Evolutionary conservation across 371 early-diverging fungal genomes (phyloP).

Genomic region (Circinella minor): DNA sequence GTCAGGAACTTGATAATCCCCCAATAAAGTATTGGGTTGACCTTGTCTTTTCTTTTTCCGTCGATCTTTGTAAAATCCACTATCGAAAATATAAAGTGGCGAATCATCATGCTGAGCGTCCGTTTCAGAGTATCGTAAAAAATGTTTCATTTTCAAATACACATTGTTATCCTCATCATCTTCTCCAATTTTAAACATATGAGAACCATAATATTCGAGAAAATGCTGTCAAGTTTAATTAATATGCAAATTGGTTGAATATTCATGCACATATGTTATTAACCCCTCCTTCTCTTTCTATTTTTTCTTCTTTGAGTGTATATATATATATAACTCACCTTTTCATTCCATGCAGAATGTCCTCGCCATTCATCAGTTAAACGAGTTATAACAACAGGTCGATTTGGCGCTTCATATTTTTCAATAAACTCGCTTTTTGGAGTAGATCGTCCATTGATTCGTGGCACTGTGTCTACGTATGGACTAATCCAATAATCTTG

Average conservation of each 20-base stretch:
- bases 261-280: neutral
- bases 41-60: constrained; percentile 20
- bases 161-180: constrained; percentile 80
- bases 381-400: constrained; percentile 71
- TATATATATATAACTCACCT: constrained; percentile 38
- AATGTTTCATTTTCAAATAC: constrained; percentile 76
- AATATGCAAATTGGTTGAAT: neutral
- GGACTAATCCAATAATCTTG: constrained; percentile 58
- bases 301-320: neutral
- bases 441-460: constrained; percentile 54
- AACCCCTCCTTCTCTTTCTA: neutral
- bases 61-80: constrained; percentile 56
- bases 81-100: constrained; percentile 86
- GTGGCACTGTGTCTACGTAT: constrained; percentile 44
- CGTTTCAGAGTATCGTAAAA: constrained; percentile 58
- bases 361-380: constrained; percentile 69
- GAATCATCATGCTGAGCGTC: constrained; percentile 74
- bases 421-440: constrained; percentile 65
- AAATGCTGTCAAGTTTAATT: constrained; percentile 41
- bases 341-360: constrained; percentile 60
- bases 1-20: constrained; percentile 73
- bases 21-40: constrained; percentile 45
- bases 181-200: constrained; percentile 82
- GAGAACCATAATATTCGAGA: constrained; percentile 54
- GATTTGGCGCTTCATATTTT: constrained; percentile 56